A percentile compares a stretch with the other conserved stretches of the same genome.
phyloP scores from a whole-genome alignment of 2,329 filamentous ascomycete genomes.

The Ploettnerulaceae sp. region DNA sequence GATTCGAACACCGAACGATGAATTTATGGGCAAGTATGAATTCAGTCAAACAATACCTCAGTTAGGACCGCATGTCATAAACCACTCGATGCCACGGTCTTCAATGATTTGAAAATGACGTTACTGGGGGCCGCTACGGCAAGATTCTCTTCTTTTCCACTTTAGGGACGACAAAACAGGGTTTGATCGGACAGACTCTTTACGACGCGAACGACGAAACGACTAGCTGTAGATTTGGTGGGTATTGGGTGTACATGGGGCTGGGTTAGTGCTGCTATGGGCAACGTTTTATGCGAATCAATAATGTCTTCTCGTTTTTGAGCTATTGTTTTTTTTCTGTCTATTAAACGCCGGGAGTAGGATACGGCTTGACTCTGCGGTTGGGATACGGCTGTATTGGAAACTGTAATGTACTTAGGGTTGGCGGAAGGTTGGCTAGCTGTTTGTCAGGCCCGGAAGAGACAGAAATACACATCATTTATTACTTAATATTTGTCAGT shows the following conservation, averaged over 20 bases:
- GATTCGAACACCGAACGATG: constrained; percentile 62
- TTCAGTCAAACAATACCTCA: constrained; percentile 33
- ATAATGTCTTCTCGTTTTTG: constrained; percentile 9
- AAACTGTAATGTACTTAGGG: constrained; percentile 6
- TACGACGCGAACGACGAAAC: constrained; percentile 26
- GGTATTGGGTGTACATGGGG: constrained; percentile 23
- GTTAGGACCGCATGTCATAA: constrained; percentile 19
- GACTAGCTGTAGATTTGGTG: constrained; percentile 24
- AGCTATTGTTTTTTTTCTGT: constrained; percentile 5
- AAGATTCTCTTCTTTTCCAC: constrained; percentile 18
- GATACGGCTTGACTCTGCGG: constrained; percentile 4
- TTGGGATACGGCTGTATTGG: constrained; percentile 3
- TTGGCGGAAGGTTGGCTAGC: constrained; percentile 1
- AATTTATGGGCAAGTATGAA: constrained; percentile 57
- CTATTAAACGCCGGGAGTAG: constrained; percentile 6
- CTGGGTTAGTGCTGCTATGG: constrained; percentile 9
- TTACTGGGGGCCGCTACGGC: background rate
- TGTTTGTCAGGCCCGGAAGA: background rate
- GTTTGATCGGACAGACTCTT: constrained; percentile 18
- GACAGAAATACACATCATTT: constrained; percentile 4
- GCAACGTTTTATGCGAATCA: constrained; percentile 6
- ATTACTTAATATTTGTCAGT: background rate
- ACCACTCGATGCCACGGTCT: constrained; percentile 20
- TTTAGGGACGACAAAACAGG: constrained; percentile 14
- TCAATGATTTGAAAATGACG: constrained; percentile 17